Base-by-base conservation (phyloP, 441 rosid genomes). In the Aquilaria agallochum region DNA sequence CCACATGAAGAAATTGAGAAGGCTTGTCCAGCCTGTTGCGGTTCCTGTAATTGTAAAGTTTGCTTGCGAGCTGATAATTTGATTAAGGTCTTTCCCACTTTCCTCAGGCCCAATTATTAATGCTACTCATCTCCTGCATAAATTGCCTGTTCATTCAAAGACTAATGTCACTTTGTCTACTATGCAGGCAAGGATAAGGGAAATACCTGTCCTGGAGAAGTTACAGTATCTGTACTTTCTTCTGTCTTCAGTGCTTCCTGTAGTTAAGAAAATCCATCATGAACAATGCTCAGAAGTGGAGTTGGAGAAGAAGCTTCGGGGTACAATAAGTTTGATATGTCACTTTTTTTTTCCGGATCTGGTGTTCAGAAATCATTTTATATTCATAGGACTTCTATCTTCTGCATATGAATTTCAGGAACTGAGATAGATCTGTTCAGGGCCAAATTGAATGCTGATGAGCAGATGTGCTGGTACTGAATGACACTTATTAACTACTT, bases 401-500 rank as follows among this genome's bases (percentile, higher is more conserved):
- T 66, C 45, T 54, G 44, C 56, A 63, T 66, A 50, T 61, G 50
- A 50, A 53, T 66, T 81, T 50, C 81, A 95, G 99, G 94, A 77
- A 72, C 80, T 68, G 89, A 80, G 68, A 86, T 81, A 69, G 96
- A 88, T 73, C 94, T 83, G 69, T 62, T 76, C 60, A 87, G 97
- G 70, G 82, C 86, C 71, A 89, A 89, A 76, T 68, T 95, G 87
- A 92, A 79, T 70, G 96, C 90, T 40, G 99, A 95, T 67, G 97
- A 91, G 74, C 97, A 89, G 84, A 91, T 95, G 97, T 95, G 99
- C 90, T 95, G 99, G 99, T 95, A 78, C 34, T 31, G 64, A 55
- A 59, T 42, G 57, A 49, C 53, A 47, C 69, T 70, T 32, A 13
- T 50, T 36, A 65, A 50, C 59, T 74, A 49, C 64, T 67, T 53